Evolutionary conservation across 805 yeast species (phyloP).

Genomic region (Pichia scutulata): DNA sequence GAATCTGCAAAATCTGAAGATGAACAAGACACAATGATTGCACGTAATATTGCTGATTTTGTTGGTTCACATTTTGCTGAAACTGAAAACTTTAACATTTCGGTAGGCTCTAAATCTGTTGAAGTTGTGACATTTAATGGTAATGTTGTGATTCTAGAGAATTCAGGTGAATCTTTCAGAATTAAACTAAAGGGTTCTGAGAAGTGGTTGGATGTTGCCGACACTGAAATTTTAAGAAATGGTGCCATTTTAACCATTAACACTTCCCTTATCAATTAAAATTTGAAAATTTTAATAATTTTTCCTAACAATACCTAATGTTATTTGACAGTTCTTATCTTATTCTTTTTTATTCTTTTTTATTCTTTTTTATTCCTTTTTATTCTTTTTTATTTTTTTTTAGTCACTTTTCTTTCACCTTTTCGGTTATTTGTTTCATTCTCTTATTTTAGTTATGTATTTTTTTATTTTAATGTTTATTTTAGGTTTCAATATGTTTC

Average conservation of each 20-base stretch:
- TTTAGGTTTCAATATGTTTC: neutral
- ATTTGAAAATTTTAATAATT: too few relatives aligned
- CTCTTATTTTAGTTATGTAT: neutral
- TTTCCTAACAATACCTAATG: neutral
- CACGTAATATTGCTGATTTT: conserved; percentile 48
- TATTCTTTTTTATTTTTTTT: neutral
- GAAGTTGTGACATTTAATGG: conserved; percentile 28
- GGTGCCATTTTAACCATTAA: conserved; percentile 39
- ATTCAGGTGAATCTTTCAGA: conserved; percentile 29
- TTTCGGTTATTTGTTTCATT: neutral
- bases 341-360: neutral
- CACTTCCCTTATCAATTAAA: neutral
- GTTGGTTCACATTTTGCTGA: conserved; percentile 55
- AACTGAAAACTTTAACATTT: conserved; percentile 16
- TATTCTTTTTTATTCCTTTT: neutral
- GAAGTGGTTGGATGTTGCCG: conserved; percentile 30
- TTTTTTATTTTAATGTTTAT: neutral
- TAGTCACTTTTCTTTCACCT: neutral
- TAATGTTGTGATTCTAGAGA: conserved; percentile 31
- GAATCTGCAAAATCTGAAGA: conserved; percentile 31
- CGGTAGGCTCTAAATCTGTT: conserved; percentile 18
- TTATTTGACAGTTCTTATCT: too few relatives aligned
- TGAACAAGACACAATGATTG: conserved; percentile 36
- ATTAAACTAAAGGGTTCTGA: conserved; percentile 27
- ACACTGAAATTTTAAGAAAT: conserved; percentile 33